Percentiles rank a stretch among this genome's conserved stretches.
Conservation (phyloP, 2,329 filamentous ascomycete species). For the Penicillium sp. region DNA sequence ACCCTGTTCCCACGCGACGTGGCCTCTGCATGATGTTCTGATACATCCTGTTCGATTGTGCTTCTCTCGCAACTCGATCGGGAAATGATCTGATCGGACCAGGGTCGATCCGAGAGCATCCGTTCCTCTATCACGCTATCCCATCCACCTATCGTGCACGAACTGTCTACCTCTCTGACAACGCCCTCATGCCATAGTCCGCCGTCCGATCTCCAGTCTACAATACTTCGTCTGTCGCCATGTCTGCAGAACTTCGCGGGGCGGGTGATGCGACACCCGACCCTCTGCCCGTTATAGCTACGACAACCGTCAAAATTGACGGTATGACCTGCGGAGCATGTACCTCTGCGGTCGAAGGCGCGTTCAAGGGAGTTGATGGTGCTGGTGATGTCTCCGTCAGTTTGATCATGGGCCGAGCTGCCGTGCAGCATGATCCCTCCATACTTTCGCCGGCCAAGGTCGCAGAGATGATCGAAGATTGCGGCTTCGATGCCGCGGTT, state of each 20-base stretch:
- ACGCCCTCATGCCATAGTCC: conserved; percentile 20
- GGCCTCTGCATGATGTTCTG: conserved; percentile 8
- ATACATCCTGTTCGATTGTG: not conserved
- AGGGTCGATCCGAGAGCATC: conserved; percentile 23
- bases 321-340: conserved; percentile 90
- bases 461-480: conserved; percentile 82
- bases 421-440: conserved; percentile 80
- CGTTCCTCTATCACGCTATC: conserved; percentile 19
- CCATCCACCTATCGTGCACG: conserved; percentile 8
- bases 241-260: conserved; percentile 18
- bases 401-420: conserved; percentile 92
- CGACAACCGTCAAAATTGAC: conserved; percentile 84
- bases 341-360: conserved; percentile 90
- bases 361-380: conserved; percentile 78
- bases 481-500: conserved; percentile 88
- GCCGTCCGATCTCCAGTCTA: not conserved
- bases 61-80: conserved; percentile 8
- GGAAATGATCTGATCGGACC: conserved; percentile 20
- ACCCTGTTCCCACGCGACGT: conserved; percentile 6
- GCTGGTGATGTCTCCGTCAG: conserved; percentile 86
- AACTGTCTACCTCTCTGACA: not conserved
- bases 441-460: conserved; percentile 72
- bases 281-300: conserved; percentile 64
- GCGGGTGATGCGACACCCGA: conserved; percentile 16
- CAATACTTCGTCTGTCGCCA: conserved; percentile 10